A percentile compares a stretch with the other conserved stretches of the same genome.
Conservation (phyloP, 805 yeast genomes). For the Debaryomyces castellii region DNA sequence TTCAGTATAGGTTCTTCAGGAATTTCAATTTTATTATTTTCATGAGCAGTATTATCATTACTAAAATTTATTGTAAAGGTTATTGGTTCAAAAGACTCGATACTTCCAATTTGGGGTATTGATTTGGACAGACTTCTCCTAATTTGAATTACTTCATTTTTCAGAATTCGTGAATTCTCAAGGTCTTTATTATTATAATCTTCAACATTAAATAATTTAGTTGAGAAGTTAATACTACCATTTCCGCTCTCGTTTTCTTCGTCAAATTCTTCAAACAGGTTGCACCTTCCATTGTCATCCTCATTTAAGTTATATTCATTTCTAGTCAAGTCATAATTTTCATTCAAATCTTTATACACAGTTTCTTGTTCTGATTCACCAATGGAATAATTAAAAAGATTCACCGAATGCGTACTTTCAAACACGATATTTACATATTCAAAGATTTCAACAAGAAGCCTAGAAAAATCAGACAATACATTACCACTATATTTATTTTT, state of each 20-base stretch:
- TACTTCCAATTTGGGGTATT: slow-evolving; percentile 8
- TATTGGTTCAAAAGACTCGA: slow-evolving; percentile 15
- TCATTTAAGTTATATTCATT: slow-evolving; percentile 9
- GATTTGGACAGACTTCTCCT: slow-evolving; percentile 25
- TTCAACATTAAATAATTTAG: too few species aligned
- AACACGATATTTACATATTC: slow-evolving; percentile 36
- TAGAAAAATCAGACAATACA: slow-evolving; percentile 19
- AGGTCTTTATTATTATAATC: too few species aligned
- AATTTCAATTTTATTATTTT: not conserved
- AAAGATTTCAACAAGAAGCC: slow-evolving; percentile 27
- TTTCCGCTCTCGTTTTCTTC: slow-evolving; percentile 15
- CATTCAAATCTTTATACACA: slow-evolving; percentile 47
- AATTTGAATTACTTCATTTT: slow-evolving; percentile 7
- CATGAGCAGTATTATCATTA: slow-evolving; percentile 7
- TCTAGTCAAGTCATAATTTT: slow-evolving; percentile 31
- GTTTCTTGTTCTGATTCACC: slow-evolving; percentile 30
- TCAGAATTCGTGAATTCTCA: not conserved
- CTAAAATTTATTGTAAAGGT: slow-evolving; percentile 30
- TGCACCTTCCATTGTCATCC: not conserved
- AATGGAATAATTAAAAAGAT: slow-evolving; percentile 45
- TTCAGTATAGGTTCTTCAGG: not conserved
- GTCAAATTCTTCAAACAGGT: slow-evolving; percentile 9
- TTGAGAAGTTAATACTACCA: slow-evolving; percentile 8
- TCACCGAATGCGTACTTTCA: slow-evolving; percentile 50
- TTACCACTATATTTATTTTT: slow-evolving; percentile 19